phyloP scores from a whole-genome alignment of 768 basidiomycete genomes.

The Pleurotus salmoneostramineus region DNA sequence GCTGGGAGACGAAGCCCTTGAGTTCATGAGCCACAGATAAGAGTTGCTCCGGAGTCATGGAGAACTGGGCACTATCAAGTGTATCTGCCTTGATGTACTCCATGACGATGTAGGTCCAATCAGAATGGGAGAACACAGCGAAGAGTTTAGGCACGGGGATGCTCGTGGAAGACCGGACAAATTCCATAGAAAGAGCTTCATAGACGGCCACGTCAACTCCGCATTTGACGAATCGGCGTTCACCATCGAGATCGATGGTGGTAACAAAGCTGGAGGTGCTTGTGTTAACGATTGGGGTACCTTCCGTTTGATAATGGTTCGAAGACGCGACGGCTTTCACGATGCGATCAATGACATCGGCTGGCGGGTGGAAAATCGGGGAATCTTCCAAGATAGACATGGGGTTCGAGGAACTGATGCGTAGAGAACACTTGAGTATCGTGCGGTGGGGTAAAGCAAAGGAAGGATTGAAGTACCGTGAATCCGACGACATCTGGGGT shows the following conservation, averaged over 20 bases:
- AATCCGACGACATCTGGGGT: neutral
- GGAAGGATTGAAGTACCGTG: neutral
- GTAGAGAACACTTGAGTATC: neutral
- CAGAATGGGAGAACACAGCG: neutral
- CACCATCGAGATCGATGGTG: neutral
- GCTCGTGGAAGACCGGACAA: conserved; percentile 10
- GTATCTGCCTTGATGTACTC: conserved; percentile 6
- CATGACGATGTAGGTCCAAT: conserved; percentile 7
- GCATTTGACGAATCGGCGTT: neutral
- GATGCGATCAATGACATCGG: conserved; percentile 5
- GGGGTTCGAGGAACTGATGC: neutral
- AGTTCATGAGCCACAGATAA: neutral
- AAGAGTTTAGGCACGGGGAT: conserved; percentile 14
- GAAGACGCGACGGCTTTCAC: conserved; percentile 1
- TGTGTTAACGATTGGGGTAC: conserved; percentile 1
- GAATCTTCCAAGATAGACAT: neutral
- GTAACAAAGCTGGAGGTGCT: neutral
- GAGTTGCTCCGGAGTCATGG: neutral
- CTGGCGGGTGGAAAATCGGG: neutral
- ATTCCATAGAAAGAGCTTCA: conserved; percentile 13
- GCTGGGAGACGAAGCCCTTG: neutral
- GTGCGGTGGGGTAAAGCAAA: neutral
- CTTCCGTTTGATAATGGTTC: neutral
- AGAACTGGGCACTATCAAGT: neutral
- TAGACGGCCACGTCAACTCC: neutral